Base-by-base conservation (phyloP, 2,329 filamentous ascomycete genomes). In the Pochonia chlamydosporia region DNA sequence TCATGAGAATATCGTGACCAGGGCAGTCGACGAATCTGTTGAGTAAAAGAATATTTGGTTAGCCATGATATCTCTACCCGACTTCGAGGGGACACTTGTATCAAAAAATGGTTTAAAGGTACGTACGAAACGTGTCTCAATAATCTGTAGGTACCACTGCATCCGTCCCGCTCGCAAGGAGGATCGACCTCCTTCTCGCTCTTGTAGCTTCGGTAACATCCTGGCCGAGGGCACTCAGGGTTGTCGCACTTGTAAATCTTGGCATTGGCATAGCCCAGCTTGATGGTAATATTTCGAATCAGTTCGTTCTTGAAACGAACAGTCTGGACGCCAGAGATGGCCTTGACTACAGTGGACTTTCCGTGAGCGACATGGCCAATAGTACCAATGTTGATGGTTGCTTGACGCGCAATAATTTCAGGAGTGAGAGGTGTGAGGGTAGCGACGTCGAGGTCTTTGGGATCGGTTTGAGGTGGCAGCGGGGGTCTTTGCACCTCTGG, bases 1-100 rank as follows among this genome's bases (percentile, higher is more conserved):
- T 97, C 93, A 99, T 99, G 69, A 99, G 91, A 90, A 99, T 99
- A 74, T 99, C 93, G 88, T 99, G 93, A 71, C 93, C 93, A 48
- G 93, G 93, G 78, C 93, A 97, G 71, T 97, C 93, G 58, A 97
- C 93, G 68, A 97, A 99, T 14, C 89, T 92, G 56, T 25, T 21
- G 20, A 14, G 9, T 14, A 23, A 18, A 8, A 16, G 7, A 26
- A 30, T 39, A 18, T 20, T 21, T 23, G 20, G 16, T 39, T 39
- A 39, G 35, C 23, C 35, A 39, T 13, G 11, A 14, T 23, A 13
- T n/a, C n/a, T n/a, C n/a, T n/a, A n/a, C n/a, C n/a, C n/a, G n/a
- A 39, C 7, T 11, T 21, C 11, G 5, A 3, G n/a, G n/a, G 14
- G 26, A 20, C n/a, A 8, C 5, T 24, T 6, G 16, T 24, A 26